Evolutionary conservation across 1,139 yeast species (phyloP), one percentile per base, ranked within the genome.

Genomic region (Candida dubliniensis): DNA sequence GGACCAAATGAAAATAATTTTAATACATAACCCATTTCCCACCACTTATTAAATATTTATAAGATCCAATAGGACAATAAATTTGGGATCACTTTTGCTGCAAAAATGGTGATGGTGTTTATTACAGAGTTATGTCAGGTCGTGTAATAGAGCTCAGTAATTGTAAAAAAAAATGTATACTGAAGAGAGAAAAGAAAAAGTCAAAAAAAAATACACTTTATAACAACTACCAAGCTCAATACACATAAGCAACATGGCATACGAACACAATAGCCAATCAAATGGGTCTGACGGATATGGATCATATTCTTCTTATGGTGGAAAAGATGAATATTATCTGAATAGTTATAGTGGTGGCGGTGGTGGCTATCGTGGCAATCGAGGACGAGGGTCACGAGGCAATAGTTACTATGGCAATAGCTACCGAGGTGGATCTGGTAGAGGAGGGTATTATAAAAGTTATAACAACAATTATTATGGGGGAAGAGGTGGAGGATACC

Each of bases 321-420:
- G 40, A n/a, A 37, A 40, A 13, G 46, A 43, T 44, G 38, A 41
- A 39, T 36, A 31, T 27, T 42, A 44, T 36, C 43, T 35, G 26
- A 41, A 34, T n/a, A 37, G 14, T 14, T 38, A 44, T 27, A 36
- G 58, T 45, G 58, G 60, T 24, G 48, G 45, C n/a, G 45, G 45
- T 14, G 40, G 40, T 23, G 12, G 39, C 9, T 40, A 36, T 30
- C 26, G 48, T 30, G 46, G 48, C 26, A 31, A 15, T 11, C 27
- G 31, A 11, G 25, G 40, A n/a, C 34, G 40, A 9, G 23, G 34
- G 12, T 27, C 55, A 42, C 55, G 60, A 33, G 56, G 62, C 36
- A 54, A 62, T 53, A 69, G 68, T 44, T 67, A 65, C 23, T 53
- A 57, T 41, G 54, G 64, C 43, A 53, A 50, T 29, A 47, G 54